A percentile compares a stretch with the other conserved stretches of the same genome.
Evolutionary conservation across 2,329 filamentous ascomycete genomes (phyloP).

Genomic region (Ascochyta koolunga): DNA sequence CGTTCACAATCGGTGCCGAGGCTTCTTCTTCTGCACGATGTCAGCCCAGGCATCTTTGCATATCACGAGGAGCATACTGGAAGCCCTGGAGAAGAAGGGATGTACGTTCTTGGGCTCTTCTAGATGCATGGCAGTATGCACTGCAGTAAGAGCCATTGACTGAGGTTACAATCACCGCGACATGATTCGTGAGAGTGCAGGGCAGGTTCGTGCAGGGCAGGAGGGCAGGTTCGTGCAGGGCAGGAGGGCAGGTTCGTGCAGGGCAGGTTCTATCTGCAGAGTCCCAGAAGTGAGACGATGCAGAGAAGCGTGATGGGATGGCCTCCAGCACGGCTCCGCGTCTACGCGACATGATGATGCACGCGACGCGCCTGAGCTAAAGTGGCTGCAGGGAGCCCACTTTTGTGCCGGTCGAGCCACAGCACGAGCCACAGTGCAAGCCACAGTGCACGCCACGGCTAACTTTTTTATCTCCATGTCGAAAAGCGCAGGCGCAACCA

Average conservation of each 20-base stretch:
- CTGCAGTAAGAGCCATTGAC: conserved; percentile 47
- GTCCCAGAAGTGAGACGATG: neutral
- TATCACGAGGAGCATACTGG: conserved; percentile 21
- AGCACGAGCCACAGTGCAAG: neutral
- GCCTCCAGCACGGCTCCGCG: neutral
- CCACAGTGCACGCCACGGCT: neutral
- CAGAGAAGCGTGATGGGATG: conserved; percentile 4
- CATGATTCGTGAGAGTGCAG: neutral
- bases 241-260: neutral
- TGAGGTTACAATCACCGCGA: neutral
- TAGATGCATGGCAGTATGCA: conserved; percentile 47
- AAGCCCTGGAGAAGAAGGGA: conserved; percentile 47
- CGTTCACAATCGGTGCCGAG: conserved; percentile 14
- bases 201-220: neutral
- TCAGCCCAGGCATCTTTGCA: conserved; percentile 1
- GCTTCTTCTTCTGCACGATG: conserved; percentile 19
- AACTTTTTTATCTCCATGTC: conserved; percentile 7
- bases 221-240: neutral
- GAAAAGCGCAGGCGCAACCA: conserved; percentile 21
- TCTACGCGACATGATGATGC: conserved; percentile 12
- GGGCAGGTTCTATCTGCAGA: neutral
- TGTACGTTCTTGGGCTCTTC: conserved; percentile 45
- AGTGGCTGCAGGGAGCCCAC: conserved; percentile 4
- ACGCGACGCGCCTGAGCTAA: conserved; percentile 21
- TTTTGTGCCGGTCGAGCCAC: neutral